Evolutionary conservation across 495 filamentous ascomycete species (phyloP).

Genomic region (Aspergillus coremiiformis): DNA sequence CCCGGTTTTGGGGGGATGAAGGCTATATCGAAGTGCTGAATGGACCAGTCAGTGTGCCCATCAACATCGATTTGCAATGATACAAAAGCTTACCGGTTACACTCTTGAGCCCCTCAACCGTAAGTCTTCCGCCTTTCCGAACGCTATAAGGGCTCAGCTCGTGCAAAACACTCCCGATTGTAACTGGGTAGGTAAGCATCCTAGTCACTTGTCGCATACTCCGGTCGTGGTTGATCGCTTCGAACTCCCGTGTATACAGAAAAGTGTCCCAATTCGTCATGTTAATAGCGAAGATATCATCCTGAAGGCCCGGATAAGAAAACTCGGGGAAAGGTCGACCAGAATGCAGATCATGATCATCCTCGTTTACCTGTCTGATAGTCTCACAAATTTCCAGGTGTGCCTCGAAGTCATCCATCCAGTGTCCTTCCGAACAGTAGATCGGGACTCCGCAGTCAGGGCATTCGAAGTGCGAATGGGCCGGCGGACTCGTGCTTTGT

Average conservation of each 20-base stretch:
- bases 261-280: constrained; percentile 99
- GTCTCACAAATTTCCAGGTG: constrained; percentile 91
- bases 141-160: constrained; percentile 89
- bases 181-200: constrained; percentile 87
- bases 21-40: constrained; percentile 79
- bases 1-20: constrained; percentile 79
- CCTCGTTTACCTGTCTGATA: constrained; percentile 87
- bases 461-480: constrained; percentile 86
- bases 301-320: constrained; percentile 76
- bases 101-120: constrained; percentile 82
- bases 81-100: constrained; percentile 62
- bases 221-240: constrained; percentile 80
- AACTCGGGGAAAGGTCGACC: constrained; percentile 93
- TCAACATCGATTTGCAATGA: not conserved
- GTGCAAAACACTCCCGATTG: constrained; percentile 83
- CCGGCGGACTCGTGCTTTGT: constrained; percentile 49
- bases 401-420: constrained; percentile 86
- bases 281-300: constrained; percentile 87
- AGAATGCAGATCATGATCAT: constrained; percentile 89
- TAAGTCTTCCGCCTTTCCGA: constrained; percentile 62
- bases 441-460: constrained; percentile 93
- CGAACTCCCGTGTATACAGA: constrained; percentile 80
- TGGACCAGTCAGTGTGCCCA: constrained; percentile 7
- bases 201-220: constrained; percentile 85
- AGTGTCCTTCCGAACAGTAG: constrained; percentile 89